These are phyloP conservation scores for Aureobasidium sp. DNA, from an alignment of 2,329 filamentous ascomycete species.

Conservation along the genomic window DNA sequence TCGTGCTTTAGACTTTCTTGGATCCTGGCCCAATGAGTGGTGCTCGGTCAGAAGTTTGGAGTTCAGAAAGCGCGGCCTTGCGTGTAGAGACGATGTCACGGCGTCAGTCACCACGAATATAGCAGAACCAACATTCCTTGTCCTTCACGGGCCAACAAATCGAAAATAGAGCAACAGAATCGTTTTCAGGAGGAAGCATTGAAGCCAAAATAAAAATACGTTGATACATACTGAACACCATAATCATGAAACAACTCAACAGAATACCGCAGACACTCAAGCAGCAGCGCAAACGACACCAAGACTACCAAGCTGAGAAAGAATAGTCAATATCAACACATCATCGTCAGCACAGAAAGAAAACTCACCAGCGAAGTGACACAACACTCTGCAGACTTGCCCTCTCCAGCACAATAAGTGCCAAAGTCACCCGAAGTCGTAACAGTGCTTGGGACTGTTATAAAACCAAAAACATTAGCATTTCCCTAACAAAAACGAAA, in stretches of 20 bases:
- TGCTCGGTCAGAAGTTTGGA: background rate
- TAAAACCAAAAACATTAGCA: background rate
- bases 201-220: no score
- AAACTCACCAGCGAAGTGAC: background rate
- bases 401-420: background rate
- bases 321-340: background rate
- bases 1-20: background rate
- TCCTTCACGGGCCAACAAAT: no score
- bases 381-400: background rate
- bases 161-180: no score
- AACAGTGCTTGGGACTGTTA: background rate
- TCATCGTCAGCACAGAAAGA: background rate
- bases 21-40: background rate
- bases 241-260: no score
- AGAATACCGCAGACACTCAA: background rate
- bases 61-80: background rate
- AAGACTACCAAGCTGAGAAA: background rate
- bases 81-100: constrained; percentile 11
- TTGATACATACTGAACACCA: no score
- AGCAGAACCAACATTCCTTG: no score
- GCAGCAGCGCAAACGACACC: background rate
- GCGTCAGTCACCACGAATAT: background rate
- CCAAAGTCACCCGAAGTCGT: background rate
- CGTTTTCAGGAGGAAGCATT: no score
- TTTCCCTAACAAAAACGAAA: background rate